Evolutionary conservation across 1,284 basidiomycete species (phyloP).

Genomic region (Meripilus lineatus): DNA sequence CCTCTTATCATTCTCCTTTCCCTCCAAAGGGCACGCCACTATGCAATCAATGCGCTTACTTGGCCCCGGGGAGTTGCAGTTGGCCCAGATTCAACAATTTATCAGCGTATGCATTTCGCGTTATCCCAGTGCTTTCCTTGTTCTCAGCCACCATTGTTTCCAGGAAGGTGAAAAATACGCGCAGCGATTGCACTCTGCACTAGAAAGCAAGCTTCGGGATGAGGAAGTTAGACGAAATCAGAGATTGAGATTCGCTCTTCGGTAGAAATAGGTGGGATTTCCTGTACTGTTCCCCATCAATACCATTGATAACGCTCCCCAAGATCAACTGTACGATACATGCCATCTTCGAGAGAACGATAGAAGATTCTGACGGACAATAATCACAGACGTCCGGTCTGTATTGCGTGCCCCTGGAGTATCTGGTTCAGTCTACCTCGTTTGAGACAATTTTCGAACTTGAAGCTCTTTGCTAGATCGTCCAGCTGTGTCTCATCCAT

Average conservation of each 20-base stretch:
- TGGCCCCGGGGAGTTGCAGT: slow-evolving; percentile 50
- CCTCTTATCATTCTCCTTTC: slow-evolving; percentile 59
- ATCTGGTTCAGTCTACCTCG: slow-evolving; percentile 46
- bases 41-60: slow-evolving; percentile 60
- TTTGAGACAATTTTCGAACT: slow-evolving; percentile 50
- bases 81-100: slow-evolving; percentile 42
- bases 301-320: no score
- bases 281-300: no score
- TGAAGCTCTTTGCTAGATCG: slow-evolving; percentile 56
- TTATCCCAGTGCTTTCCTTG: not conserved
- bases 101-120: slow-evolving; percentile 41
- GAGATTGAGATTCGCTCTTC: slow-evolving; percentile 23
- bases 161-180: slow-evolving; percentile 35
- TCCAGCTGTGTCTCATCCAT: slow-evolving; percentile 54
- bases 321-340: no score
- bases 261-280: slow-evolving; percentile 3
- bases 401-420: slow-evolving; percentile 32
- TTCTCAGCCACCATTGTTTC: not conserved
- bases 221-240: slow-evolving; percentile 31
- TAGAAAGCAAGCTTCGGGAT: slow-evolving; percentile 31
- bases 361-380: no score
- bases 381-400: no score
- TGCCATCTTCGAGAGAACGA: no score
- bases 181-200: slow-evolving; percentile 26
- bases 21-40: slow-evolving; percentile 28